Evolutionary conservation across 1,139 yeast genomes (phyloP).

Genomic region (Spathaspora sp.): DNA sequence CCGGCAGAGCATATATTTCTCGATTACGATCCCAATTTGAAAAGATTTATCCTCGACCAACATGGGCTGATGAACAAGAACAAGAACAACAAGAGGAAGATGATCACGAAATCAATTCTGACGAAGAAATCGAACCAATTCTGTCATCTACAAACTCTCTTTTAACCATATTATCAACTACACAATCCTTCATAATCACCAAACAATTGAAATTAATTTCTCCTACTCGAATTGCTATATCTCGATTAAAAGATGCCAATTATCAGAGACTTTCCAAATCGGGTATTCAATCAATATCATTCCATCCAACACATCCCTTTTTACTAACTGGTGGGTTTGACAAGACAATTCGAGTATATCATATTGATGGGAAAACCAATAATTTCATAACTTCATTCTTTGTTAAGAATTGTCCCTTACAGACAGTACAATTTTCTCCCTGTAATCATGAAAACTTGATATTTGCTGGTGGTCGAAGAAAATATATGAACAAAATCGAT

Average conservation of each 20-base stretch:
- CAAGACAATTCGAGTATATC: conserved; percentile 80
- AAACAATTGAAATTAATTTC: conserved; percentile 62
- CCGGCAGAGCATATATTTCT: conserved; percentile 66
- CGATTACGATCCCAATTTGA: conserved; percentile 84
- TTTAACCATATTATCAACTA: conserved; percentile 54
- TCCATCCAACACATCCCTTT: conserved; percentile 85
- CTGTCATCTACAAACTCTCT: conserved; percentile 20
- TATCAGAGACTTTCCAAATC: conserved; percentile 65
- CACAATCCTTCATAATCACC: conserved; percentile 55
- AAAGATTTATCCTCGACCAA: conserved; percentile 83
- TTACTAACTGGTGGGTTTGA: conserved; percentile 91
- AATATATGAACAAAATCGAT: conserved; percentile 92
- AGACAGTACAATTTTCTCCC: conserved; percentile 66
- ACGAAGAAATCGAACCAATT: conserved; percentile 32
- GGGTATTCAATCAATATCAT: conserved; percentile 78
- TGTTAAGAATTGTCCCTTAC: conserved; percentile 77
- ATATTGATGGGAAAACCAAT: conserved; percentile 88
- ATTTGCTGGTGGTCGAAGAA: conserved; percentile 88
- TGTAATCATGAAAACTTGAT: conserved; percentile 34
- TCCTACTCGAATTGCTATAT: conserved; percentile 68
- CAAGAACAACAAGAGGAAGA: conserved; percentile 11
- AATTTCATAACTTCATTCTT: conserved; percentile 79
- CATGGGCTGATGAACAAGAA: conserved; percentile 64
- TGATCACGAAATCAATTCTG: conserved; percentile 33
- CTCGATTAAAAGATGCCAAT: conserved; percentile 85